These are phyloP conservation scores for Nemophila menziesii DNA, from an alignment of 257 asterid species.

Conservation along the genomic window DNA sequence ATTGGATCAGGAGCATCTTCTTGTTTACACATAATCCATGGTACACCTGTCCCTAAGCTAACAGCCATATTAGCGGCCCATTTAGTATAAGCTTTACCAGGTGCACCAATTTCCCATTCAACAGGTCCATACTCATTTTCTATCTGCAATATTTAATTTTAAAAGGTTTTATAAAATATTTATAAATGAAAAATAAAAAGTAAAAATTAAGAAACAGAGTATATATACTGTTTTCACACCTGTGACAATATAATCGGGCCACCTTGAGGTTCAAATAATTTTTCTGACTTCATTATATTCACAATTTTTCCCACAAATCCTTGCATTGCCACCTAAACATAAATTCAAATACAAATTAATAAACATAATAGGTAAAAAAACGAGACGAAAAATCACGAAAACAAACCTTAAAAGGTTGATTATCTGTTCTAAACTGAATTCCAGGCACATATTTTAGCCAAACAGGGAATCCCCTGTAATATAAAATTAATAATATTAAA, in stretches of 20 bases:
- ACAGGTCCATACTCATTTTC: slow-evolving; percentile 93
- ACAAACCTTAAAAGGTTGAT: slow-evolving; percentile 71
- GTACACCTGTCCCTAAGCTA: slow-evolving; percentile 68
- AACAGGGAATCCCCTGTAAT: slow-evolving; percentile 88
- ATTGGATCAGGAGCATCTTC: slow-evolving; percentile 87
- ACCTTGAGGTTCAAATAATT: slow-evolving; percentile 75
- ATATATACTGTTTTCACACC: slow-evolving; percentile 23
- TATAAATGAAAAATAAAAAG: neutral
- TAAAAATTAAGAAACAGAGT: slow-evolving; percentile 1
- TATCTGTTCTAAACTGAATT: slow-evolving; percentile 78
- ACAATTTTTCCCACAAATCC: slow-evolving; percentile 59
- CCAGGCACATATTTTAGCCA: slow-evolving; percentile 90
- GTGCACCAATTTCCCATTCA: slow-evolving; percentile 85
- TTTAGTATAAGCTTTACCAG: slow-evolving; percentile 76
- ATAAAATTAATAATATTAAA: slow-evolving; percentile 7
- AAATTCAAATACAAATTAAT: neutral
- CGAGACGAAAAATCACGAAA: neutral
- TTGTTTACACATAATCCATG: slow-evolving; percentile 98
- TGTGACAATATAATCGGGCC: slow-evolving; percentile 92
- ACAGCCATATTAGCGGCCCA: slow-evolving; percentile 96
- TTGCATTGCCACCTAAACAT: slow-evolving; percentile 55
- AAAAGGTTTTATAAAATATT: neutral
- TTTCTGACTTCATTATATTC: slow-evolving; percentile 61
- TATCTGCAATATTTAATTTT: slow-evolving; percentile 31
- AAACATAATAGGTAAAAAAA: neutral